Evolutionary conservation across 495 filamentous ascomycete species (phyloP).

Genomic region (Poronia punctata): DNA sequence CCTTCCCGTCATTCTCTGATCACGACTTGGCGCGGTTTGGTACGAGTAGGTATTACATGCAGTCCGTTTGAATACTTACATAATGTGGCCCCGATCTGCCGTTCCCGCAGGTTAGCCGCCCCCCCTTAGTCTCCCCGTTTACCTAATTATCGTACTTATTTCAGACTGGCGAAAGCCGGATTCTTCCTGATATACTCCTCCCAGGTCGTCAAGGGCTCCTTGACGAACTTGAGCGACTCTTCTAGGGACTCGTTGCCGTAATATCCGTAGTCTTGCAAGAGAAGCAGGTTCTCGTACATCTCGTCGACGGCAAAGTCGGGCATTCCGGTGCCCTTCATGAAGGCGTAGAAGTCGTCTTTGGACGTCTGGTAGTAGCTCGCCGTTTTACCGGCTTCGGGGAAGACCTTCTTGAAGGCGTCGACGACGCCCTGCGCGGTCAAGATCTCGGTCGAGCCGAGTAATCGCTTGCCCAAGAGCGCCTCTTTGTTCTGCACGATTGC

Average conservation of each 20-base stretch:
- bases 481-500: slow-evolving; percentile 39
- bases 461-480: slow-evolving; percentile 35
- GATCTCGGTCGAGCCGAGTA: slow-evolving; percentile 43
- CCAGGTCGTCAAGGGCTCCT: slow-evolving; percentile 35
- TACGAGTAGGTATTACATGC: too few species aligned
- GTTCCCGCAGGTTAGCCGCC: too few species aligned
- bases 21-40: too few species aligned
- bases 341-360: slow-evolving; percentile 39
- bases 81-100: background rate
- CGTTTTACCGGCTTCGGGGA: slow-evolving; percentile 41
- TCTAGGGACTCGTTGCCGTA: slow-evolving; percentile 38
- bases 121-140: too few species aligned
- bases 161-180: slow-evolving; percentile 21
- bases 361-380: slow-evolving; percentile 37
- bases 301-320: slow-evolving; percentile 40
- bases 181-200: slow-evolving; percentile 27
- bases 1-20: too few species aligned
- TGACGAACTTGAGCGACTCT: slow-evolving; percentile 26
- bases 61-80: too few species aligned
- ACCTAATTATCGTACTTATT: slow-evolving; percentile 15
- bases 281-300: slow-evolving; percentile 47
- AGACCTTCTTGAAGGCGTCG: slow-evolving; percentile 41
- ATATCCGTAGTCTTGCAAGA: slow-evolving; percentile 45
- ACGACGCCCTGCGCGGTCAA: slow-evolving; percentile 40
- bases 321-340: slow-evolving; percentile 28